phyloP scores from a whole-genome alignment of 2,329 filamentous ascomycete species.

The Sporothrix euskadiensis region DNA sequence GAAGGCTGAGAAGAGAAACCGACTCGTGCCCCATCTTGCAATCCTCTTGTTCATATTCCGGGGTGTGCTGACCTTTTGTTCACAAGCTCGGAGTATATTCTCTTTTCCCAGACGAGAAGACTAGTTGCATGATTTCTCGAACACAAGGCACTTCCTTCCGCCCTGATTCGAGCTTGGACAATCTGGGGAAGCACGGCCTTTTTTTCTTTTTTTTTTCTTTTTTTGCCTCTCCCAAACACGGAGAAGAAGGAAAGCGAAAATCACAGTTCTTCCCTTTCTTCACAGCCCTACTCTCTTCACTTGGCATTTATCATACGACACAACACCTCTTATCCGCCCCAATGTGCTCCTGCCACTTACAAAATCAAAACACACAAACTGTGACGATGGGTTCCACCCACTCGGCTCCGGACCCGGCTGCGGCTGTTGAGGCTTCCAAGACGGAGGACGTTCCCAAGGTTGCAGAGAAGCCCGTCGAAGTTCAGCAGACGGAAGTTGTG shows the following conservation, averaged over 20 bases:
- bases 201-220: not conserved
- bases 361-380: not conserved
- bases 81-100: not conserved
- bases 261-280: not conserved
- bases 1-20: not conserved
- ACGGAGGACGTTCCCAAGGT: not conserved
- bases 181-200: not conserved
- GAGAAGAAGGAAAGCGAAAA: not conserved
- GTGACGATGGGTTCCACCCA: conserved; percentile 5
- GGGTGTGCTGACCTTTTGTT: not conserved
- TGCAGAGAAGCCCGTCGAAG: not conserved
- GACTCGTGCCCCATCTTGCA: not conserved
- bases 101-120: not conserved
- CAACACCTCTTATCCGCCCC: too few relatives aligned
- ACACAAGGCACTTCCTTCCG: not conserved
- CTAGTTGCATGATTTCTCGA: not conserved
- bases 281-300: not conserved
- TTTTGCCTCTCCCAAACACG: not conserved
- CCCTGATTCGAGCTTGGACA: not conserved
- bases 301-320: not conserved
- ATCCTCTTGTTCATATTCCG: not conserved
- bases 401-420: not conserved
- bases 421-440: not conserved
- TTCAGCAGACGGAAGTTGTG: not conserved
- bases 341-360: not conserved